phyloP scores from a whole-genome alignment of 2,329 filamentous ascomycete species.

The Rachicladosporium sp. region DNA sequence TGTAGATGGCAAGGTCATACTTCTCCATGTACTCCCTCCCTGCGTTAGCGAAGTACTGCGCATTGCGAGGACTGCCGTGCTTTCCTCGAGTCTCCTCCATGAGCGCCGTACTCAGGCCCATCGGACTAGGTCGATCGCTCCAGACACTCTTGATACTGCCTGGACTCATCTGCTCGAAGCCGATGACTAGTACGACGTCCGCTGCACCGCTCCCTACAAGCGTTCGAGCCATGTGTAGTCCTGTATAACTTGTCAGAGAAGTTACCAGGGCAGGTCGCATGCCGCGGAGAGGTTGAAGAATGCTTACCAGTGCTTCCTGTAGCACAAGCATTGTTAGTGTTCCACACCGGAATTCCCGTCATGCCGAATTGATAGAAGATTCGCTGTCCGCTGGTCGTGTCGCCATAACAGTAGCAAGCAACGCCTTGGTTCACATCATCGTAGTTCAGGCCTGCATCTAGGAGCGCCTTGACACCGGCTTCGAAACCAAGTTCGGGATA shows the following conservation, averaged over 20 bases:
- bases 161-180: conserved; percentile 96
- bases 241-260: conserved; percentile 22
- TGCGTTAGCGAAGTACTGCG: conserved; percentile 91
- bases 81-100: conserved; percentile 19
- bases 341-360: conserved; percentile 91
- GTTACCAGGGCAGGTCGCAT: no score
- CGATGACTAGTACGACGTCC: conserved; percentile 71
- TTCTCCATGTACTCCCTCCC: conserved; percentile 92
- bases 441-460: conserved; percentile 82
- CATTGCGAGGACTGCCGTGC: conserved; percentile 14
- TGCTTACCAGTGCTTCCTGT: conserved; percentile 58
- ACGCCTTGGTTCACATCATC: conserved; percentile 90
- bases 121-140: conserved; percentile 72
- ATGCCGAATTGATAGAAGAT: conserved; percentile 99
- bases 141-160: conserved; percentile 72
- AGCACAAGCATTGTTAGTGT: conserved; percentile 97
- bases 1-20: conserved; percentile 18
- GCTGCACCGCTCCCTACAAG: conserved; percentile 68
- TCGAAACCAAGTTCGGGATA: conserved; percentile 92
- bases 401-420: conserved; percentile 94
- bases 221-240: conserved; percentile 69
- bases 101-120: conserved; percentile 58
- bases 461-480: conserved; percentile 75
- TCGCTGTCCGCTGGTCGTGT: conserved; percentile 86
- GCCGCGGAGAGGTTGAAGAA: no score